Base-by-base conservation (phyloP, 441 rosid genomes). In the Corymbia citriodora region DNA sequence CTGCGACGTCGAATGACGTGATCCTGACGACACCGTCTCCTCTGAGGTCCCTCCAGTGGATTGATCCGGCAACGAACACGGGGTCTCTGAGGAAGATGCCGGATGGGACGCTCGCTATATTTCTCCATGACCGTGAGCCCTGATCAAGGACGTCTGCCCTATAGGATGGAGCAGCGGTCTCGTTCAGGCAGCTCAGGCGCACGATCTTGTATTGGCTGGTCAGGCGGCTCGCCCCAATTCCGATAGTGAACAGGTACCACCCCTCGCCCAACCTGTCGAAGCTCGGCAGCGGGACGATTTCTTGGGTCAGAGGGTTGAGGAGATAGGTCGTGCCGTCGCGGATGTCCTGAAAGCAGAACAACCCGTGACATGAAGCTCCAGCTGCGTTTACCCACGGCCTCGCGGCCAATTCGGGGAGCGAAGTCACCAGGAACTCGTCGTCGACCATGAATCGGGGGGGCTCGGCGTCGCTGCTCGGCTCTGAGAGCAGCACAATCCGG, bases 361-460 rank as follows among this genome's bases (percentile, higher is more conserved):
- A 70, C 81, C 48, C 81, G 40, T 70, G 81, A 70, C 81, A 33
- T 2, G 81, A 70, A 18, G 81, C 48, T 70, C 17, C 9, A 31
- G 5, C 31, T 27, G 1, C 4, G 31, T 3, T 3, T 8, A 27
- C 16, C 31, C 4, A 23, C 25, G 65, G 65, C 2, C 2, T 11
- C 65, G 29, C 23, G 29, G 1, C 70, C 31, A 10, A 27, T 59
- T 59, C 10, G 61, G 61, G 61, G 61, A 57, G 61, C 0, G 61
- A 23, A 57, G 61, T 57, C 61, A 57, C 61, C 61, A 57, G 61
- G 61, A 57, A 12, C 27, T 57, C 61, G 61, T 57, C 61, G 61
- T 57, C 61, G 29, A 57, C 61, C 0, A 0, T 0, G 61, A 57
- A 9, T 1, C 23, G 61, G 61, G 5, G 61, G 61, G 12, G 61